Conservation (phyloP, 805 yeast species). For the Kodamaea leandrae region DNA sequence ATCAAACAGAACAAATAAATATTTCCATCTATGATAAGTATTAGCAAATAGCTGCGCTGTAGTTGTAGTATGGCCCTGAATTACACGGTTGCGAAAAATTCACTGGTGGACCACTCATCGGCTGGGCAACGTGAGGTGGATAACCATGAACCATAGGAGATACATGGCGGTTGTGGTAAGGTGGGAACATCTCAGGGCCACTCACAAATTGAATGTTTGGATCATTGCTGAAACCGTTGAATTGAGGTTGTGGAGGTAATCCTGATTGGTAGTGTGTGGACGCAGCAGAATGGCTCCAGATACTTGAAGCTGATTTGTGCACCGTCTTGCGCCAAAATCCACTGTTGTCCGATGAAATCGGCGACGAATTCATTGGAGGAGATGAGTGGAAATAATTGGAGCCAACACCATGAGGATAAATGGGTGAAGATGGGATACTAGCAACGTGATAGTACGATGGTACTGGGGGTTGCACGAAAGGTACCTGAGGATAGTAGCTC, state of each 20-base stretch:
- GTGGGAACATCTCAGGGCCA: background rate
- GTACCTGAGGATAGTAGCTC: constrained; percentile 4
- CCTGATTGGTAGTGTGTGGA: constrained; percentile 14
- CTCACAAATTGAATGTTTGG: constrained; percentile 23
- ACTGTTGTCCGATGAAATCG: constrained; percentile 17
- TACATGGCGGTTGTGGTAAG: background rate
- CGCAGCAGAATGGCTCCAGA: constrained; percentile 28
- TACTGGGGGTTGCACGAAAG: background rate
- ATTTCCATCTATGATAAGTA: background rate
- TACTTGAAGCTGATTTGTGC: constrained; percentile 8
- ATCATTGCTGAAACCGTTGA: constrained; percentile 15
- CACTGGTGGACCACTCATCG: too few relatives aligned
- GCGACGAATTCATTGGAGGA: constrained; percentile 31
- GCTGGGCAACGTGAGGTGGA: background rate
- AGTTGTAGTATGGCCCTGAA: constrained; percentile 30
- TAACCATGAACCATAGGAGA: background rate
- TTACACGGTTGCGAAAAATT: background rate
- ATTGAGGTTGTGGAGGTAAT: constrained; percentile 3
- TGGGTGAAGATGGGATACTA: constrained; percentile 22
- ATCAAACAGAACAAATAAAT: too few relatives aligned
- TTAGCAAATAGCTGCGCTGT: constrained; percentile 27
- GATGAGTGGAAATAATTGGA: constrained; percentile 18
- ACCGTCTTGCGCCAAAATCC: background rate
- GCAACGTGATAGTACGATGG: constrained; percentile 9
- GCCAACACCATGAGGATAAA: constrained; percentile 1